Base-by-base conservation (phyloP, 2,329 filamentous ascomycete genomes). In the Botrytis cinerea region DNA sequence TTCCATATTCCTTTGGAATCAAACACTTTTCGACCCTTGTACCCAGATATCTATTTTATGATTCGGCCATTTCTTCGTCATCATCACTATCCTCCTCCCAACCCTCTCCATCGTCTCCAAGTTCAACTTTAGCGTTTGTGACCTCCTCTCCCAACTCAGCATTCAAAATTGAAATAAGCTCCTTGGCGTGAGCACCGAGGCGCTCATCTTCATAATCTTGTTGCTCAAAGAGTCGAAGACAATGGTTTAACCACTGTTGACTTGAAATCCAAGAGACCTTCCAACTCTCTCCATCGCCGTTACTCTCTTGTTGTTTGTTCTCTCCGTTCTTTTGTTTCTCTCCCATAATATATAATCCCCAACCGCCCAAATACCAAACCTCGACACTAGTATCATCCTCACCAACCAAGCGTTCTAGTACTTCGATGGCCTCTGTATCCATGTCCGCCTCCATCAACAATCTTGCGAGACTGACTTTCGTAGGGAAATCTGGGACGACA, bases 381-480 rank as follows among this genome's bases (percentile, higher is more conserved):
- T 99, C 96, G 32, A 99, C 93, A 81, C 95, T 97, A 80, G 92
- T 88, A 81, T 99, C 97, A 77, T 99, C 95, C 81, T 99, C 96
- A 51, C 88, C 86, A 57, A 97, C 89, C 71, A 99, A 85, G 71
- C 93, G 87, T 81, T 97, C 93, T 71, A 98, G 85, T 4, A 98
- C 94, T 73, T 92, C 89, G 73, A 97, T 88, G 0, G 96, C 95
- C 75, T 95, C 92, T 69, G 92, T 88, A 82, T 97, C 92, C 89
- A 97, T 89, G 76, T 91, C 91, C 25, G 94, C 93, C 83, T 98
- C 96, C 87, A 99, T 95, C 67, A 99, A 85, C 76, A 99, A 85
- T 74, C 96, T 87, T 22, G 93, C 89, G 73, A 99, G 87, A 80
- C 91, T 94, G 77, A 99, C 93, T 70, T 95, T 87, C 25, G 92